Evolutionary conservation across 2,329 filamentous ascomycete genomes (phyloP).

Genomic region (Stenocarpella maydis): DNA sequence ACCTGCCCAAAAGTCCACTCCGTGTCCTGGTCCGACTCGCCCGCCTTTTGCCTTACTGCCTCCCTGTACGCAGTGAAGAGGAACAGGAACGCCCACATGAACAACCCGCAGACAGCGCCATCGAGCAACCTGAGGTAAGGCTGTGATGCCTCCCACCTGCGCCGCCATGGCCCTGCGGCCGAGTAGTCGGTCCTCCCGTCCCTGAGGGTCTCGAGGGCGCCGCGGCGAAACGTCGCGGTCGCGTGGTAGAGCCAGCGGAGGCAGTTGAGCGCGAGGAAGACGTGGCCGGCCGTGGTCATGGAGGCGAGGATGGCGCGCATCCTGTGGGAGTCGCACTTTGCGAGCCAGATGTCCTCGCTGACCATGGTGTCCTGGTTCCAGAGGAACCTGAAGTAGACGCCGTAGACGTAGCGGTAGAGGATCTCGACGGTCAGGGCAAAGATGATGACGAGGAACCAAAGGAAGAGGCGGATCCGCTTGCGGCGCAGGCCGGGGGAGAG

Average conservation of each 20-base stretch:
- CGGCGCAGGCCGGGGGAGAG: constrained; percentile 35
- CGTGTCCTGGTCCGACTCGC: constrained; percentile 38
- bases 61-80: constrained; percentile 41
- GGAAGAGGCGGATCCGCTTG: constrained; percentile 33
- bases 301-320: constrained; percentile 19
- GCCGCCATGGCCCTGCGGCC: background rate
- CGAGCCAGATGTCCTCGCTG: constrained; percentile 24
- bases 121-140: constrained; percentile 35
- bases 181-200: background rate
- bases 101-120: constrained; percentile 34
- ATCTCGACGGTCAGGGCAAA: constrained; percentile 36
- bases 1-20: constrained; percentile 46
- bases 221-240: constrained; percentile 10
- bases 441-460: constrained; percentile 39
- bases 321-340: constrained; percentile 29
- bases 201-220: background rate
- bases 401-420: constrained; percentile 36
- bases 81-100: constrained; percentile 43
- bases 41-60: constrained; percentile 36
- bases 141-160: constrained; percentile 19
- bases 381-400: background rate
- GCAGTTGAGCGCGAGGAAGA: constrained; percentile 33
- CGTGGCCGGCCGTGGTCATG: constrained; percentile 28
- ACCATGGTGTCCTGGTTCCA: background rate
- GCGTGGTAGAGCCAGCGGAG: constrained; percentile 36